phyloP scores from a whole-genome alignment of 495 filamentous ascomycete genomes.

The Lepidopterella palustris region DNA sequence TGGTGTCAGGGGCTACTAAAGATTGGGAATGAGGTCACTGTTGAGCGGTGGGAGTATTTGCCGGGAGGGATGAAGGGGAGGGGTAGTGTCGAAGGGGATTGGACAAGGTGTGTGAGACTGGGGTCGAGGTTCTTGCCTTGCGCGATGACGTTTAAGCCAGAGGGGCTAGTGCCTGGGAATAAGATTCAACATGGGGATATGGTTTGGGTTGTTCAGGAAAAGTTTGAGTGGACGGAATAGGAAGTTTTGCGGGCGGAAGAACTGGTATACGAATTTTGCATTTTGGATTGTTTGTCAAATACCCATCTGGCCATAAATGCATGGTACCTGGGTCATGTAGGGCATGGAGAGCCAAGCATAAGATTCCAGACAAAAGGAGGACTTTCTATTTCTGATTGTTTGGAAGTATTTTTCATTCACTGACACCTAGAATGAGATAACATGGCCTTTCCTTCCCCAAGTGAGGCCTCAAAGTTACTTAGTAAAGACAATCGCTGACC shows the following conservation, averaged over 20 bases:
- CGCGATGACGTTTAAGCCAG: constrained; percentile 4
- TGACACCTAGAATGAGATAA: not conserved
- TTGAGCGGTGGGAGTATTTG: constrained; percentile 27
- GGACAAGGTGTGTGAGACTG: constrained; percentile 10
- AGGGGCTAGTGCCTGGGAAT: constrained; percentile 5
- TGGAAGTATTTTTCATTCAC: not conserved
- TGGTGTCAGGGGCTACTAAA: constrained; percentile 23
- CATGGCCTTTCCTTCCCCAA: not conserved
- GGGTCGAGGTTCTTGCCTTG: constrained; percentile 22
- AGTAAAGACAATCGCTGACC: too few relatives aligned
- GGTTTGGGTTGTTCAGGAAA: constrained; percentile 23
- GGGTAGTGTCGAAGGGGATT: constrained; percentile 6
- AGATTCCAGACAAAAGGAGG: not conserved
- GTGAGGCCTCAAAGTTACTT: not conserved
- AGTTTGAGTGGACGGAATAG: not conserved
- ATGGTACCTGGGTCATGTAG: too few relatives aligned
- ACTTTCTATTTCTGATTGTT: not conserved
- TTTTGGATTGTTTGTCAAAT: too few relatives aligned
- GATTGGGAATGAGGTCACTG: constrained; percentile 8
- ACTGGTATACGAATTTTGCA: too few relatives aligned
- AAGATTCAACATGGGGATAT: constrained; percentile 3
- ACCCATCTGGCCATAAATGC: not conserved
- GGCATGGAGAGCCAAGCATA: too few relatives aligned
- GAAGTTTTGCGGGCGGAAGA: not conserved
- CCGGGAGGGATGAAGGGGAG: not conserved